Evolutionary conservation across 306 rosid species (phyloP).

Genomic region (Hippophae tibetana): DNA sequence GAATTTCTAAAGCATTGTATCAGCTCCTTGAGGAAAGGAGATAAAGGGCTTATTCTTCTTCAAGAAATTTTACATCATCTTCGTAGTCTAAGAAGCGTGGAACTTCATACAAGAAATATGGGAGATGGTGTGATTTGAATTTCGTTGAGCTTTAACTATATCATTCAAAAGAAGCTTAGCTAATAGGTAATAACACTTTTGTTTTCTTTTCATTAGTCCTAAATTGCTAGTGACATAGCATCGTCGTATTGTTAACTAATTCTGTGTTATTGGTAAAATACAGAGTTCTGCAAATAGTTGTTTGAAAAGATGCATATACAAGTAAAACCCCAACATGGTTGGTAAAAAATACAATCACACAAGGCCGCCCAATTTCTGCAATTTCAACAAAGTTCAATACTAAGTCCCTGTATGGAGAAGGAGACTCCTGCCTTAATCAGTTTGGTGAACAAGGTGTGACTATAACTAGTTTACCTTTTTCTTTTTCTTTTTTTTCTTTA

Average conservation of each 20-base stretch:
- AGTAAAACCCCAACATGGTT: conserved; percentile 21
- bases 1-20: conserved; percentile 90
- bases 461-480: conserved; percentile 28
- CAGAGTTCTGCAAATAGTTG: conserved; percentile 30
- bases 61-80: conserved; percentile 91
- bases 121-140: conserved; percentile 35
- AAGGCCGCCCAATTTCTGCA: conserved; percentile 28
- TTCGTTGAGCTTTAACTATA: conserved; percentile 8
- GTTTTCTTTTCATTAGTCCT: not conserved
- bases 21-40: conserved; percentile 86
- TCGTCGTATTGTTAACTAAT: conserved; percentile 2
- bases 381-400: conserved; percentile 21
- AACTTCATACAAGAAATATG: conserved; percentile 43
- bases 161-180: conserved; percentile 1
- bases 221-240: not conserved
- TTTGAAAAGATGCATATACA: conserved; percentile 24
- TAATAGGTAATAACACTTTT: conserved; percentile 27
- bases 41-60: conserved; percentile 71
- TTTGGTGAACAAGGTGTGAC: conserved; percentile 37
- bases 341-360: conserved; percentile 10
- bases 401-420: conserved; percentile 55
- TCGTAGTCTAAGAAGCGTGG: conserved; percentile 84
- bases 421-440: conserved; percentile 39
- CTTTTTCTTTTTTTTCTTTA: not conserved
- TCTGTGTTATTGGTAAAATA: conserved; percentile 13